These are phyloP conservation scores for Arabidopsis arenosa DNA, from an alignment of 345 rosid genomes.

Conservation along the genomic window DNA sequence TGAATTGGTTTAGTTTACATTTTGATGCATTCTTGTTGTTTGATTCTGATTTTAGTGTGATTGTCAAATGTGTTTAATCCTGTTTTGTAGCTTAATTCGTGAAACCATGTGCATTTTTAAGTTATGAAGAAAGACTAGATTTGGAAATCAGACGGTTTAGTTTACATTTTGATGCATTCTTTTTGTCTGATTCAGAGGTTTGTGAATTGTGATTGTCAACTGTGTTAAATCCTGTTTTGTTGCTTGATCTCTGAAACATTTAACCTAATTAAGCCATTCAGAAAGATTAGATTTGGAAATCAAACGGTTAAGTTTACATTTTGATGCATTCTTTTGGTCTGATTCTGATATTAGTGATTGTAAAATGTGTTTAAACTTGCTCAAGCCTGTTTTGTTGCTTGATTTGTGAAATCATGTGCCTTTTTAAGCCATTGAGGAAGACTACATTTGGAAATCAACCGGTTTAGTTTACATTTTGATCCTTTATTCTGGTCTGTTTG, in stretches of 20 bases:
- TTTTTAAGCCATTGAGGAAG: neutral
- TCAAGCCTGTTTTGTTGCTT: neutral
- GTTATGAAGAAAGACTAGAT: neutral
- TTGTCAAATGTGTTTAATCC: slow-evolving; percentile 11
- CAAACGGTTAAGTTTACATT: too few relatives aligned
- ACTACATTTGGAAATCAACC: neutral
- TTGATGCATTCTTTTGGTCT: neutral
- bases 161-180: neutral
- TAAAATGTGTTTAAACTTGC: neutral
- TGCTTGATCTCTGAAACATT: neutral
- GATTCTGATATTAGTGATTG: neutral
- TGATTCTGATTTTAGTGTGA: neutral
- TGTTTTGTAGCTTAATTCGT: neutral
- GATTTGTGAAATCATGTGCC: neutral
- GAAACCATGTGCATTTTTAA: neutral
- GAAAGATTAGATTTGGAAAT: neutral
- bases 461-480: neutral
- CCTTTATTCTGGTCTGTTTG: neutral
- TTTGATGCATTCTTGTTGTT: neutral
- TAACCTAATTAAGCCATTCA: neutral
- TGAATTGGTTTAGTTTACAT: neutral
- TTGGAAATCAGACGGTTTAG: neutral
- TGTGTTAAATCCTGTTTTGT: neutral
- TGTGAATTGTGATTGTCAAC: slow-evolving; percentile 8
- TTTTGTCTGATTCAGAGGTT: neutral